Evolutionary conservation across 2,329 filamentous ascomycete genomes (phyloP), one percentile per base, ranked within the genome.

Genomic region (Coccinonectria pachysandricola): DNA sequence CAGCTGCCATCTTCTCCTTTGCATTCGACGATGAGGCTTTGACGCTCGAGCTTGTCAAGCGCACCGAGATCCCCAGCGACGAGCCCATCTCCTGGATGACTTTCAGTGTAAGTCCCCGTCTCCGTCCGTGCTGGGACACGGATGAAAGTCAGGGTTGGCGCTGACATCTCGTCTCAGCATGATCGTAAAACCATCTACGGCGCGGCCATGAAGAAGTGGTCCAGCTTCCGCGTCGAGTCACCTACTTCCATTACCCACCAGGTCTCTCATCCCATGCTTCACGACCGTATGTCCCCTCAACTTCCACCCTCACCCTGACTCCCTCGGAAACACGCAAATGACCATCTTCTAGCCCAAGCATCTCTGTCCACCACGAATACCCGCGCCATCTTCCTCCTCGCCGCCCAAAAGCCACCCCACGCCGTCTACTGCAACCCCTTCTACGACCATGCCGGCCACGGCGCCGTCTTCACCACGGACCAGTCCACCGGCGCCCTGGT

Each of bases 21-120:
- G 73, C 78, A 34, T 93, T 93, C 50, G 82, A 93, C 58, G 83
- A 88, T 42, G 80, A 87, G 56, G 74, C 72, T 19, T 61, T 86
- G 39, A 78, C 76, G 6, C 59, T 92, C 34, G 70, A 78, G 40
- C 57, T 91, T 46, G 60, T 92, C 48, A 86, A 88, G 61, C 75
- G 79, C 43, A 91, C 83, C 1, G 73, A 76, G 32, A 91, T 92
- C 30, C 79, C 83, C 4, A 58, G 80, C 27, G 80, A 88, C 38
- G 83, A 93, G 57, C 82, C 85, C 6, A 91, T 93, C 40, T 92
- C 84, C 33, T 93, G 85, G 85, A 88, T 93, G 80, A 79, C 83
- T 10, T 88, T 92, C 48, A 79, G 84, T 53, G 82, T 85, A 62
- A 59, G 78, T 48, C n/a, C 12, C 20, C n/a, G n/a, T n/a, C n/a